Evolutionary conservation across 169 alveolate species (phyloP), one percentile per base, ranked within the genome.

Genomic region (Ichthyophthirius multifiliis): DNA sequence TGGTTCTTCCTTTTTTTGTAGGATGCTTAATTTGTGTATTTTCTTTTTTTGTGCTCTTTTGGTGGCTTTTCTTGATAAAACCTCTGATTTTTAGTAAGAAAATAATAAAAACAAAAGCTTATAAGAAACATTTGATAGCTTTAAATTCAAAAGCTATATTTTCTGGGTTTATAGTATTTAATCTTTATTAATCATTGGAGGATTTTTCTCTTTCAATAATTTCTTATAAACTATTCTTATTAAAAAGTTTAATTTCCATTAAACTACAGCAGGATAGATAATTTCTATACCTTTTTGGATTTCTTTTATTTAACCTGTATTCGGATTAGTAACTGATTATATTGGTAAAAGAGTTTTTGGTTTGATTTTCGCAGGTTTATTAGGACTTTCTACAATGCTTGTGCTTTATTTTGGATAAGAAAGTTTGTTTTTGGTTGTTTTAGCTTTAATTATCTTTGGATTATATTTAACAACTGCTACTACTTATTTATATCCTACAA

Each of bases 341-440:
- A 27, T 55, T 55, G 71, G 71, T 27, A 55, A 55, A 55, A 55
- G 71, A 55, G 31, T 55, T 15, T 55, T 55, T n/a, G 23, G 71
- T 55, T 27, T 55, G 31, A 55, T 55, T 16, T 34, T 20, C 0
- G 31, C 71, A 10, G 34, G 43, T 5, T 55, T 55, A 2, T n/a
- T 55, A 0, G 71, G 43, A 20, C 13, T 55, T 13, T 2, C 31
- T 0, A 27, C 71, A 20, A 55, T 55, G 23, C 10, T 55, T 27
- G 16, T 55, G 10, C 12, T 55, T 1, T 55, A 27, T 6, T 27
- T 55, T 27, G 31, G 23, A 39, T 39, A 34, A 20, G 7, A 10
- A 5, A 10, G 18, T 10, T 27, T 39, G 0, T 18, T n/a, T 27
- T 34, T 27, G 31, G 41, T 39, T 55, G 71, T 7, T 55, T 12